These are phyloP conservation scores for Saposhnikovia divaricata DNA, from an alignment of 129 eudicot genomes.

Conservation along the genomic window DNA sequence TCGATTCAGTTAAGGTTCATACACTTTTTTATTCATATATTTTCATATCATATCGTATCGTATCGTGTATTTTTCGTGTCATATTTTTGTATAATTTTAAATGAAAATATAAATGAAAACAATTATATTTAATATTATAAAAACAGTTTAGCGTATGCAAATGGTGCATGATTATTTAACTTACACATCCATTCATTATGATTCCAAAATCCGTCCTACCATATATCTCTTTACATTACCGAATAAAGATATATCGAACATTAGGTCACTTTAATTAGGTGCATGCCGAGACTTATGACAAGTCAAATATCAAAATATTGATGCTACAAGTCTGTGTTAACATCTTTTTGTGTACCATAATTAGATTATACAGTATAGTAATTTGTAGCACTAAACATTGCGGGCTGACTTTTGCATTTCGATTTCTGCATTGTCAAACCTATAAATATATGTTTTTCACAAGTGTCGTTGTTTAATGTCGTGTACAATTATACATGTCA, in stretches of 20 bases:
- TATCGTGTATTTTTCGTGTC: too few species aligned
- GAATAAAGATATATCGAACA: background rate
- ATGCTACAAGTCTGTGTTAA: background rate
- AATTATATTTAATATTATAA: background rate
- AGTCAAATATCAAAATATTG: conserved; percentile 2
- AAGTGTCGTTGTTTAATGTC: background rate
- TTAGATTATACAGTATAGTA: background rate
- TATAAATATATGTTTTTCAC: background rate
- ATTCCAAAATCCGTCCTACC: background rate
- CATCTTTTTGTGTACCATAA: background rate
- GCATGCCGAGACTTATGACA: background rate
- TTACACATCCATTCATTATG: background rate
- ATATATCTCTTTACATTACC: background rate
- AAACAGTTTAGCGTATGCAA: background rate
- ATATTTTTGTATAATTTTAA: too few species aligned
- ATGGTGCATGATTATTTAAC: background rate
- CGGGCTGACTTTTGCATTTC: background rate
- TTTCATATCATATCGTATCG: too few species aligned
- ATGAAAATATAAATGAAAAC: too few species aligned
- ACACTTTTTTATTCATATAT: too few species aligned
- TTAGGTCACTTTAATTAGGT: background rate
- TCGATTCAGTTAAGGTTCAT: too few species aligned
- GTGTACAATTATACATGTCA: background rate
- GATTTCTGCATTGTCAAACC: background rate
- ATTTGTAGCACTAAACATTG: background rate